phyloP scores from a whole-genome alignment of 1,139 yeast genomes.

The Suhomyces atakaporum region DNA sequence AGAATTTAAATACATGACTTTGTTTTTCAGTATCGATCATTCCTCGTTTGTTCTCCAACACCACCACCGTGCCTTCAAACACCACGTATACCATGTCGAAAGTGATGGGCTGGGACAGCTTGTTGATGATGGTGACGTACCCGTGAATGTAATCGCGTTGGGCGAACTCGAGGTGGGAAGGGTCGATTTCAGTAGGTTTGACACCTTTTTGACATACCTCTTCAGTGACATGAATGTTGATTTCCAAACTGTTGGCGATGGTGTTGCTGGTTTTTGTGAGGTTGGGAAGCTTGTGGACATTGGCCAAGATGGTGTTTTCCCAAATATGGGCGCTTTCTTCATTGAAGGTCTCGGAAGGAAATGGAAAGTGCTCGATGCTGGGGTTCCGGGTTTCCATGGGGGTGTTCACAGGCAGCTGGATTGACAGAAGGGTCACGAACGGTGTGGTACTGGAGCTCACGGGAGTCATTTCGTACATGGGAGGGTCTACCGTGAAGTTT shows the following conservation, averaged over 20 bases:
- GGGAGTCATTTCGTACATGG: slow-evolving; percentile 44
- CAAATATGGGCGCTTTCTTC: slow-evolving; percentile 38
- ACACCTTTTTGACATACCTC: slow-evolving; percentile 47
- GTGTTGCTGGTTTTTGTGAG: slow-evolving; percentile 30
- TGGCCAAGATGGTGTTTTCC: slow-evolving; percentile 48
- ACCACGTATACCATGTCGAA: slow-evolving; percentile 41
- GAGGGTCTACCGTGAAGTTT: slow-evolving; percentile 46
- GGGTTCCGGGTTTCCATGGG: slow-evolving; percentile 5
- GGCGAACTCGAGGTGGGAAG: slow-evolving; percentile 27
- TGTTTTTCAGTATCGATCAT: slow-evolving; percentile 32
- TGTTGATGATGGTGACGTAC: slow-evolving; percentile 32
- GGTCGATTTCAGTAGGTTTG: slow-evolving; percentile 28
- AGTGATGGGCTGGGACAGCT: slow-evolving; percentile 25
- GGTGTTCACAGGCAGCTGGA: slow-evolving; percentile 14
- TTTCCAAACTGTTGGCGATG: slow-evolving; percentile 30
- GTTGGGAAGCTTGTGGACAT: slow-evolving; percentile 43
- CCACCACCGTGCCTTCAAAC: slow-evolving; percentile 33
- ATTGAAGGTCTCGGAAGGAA: slow-evolving; percentile 18
- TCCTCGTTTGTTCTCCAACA: slow-evolving; percentile 30
- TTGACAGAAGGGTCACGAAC: slow-evolving; percentile 12
- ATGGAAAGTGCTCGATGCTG: slow-evolving; percentile 14
- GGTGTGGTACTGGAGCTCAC: slow-evolving; percentile 22
- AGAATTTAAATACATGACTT: slow-evolving; percentile 32
- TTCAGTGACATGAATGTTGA: slow-evolving; percentile 40
- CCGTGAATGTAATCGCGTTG: slow-evolving; percentile 41